Evolutionary conservation across 1,284 basidiomycete species (phyloP), one percentile per base, ranked within the genome.

Genomic region (Coriolopsis trogii): DNA sequence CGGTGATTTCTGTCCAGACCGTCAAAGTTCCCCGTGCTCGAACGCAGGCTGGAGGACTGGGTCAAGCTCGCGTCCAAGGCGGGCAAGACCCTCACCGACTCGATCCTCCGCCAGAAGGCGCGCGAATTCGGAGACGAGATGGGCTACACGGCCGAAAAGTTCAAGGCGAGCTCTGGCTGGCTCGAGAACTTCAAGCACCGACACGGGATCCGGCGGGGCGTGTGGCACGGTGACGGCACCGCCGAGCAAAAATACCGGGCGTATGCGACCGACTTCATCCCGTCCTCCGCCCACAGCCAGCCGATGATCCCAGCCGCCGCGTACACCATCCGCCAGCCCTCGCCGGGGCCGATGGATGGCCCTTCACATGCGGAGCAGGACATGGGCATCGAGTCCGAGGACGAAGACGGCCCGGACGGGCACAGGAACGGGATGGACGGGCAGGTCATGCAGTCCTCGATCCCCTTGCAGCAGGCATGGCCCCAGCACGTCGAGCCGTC

Each of bases 151-250:
- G 78, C 85, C 43, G 86, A 89, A 54, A 82, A 84, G 66, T 95
- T 95, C 81, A 95, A 94, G 71, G 93, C 91, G 21, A 91, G 87
- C 59, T 84, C 87, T 16, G 91, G 92, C 4, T 95, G 93, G 93
- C 79, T 95, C 49, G 92, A 95, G 64, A 93, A 92, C 68, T 95
- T 94, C 77, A 94, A 94, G 70, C 80, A 85, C 60, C 84, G 93
- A 33, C 81, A 87, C 62, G 81, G 81, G 46, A 89, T 93, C 53
- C 77, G 80, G 28, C 81, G 81, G 24, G 87, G 87, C 0, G 74
- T 80, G 18, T 89, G 81, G 78, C 67, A 72, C 21, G 79, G 79
- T 25, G 30, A 43, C 24, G 58, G 55, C 15, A 29, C 20, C 10
- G n/a, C 16, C 9, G 51, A 45, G 6, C 25, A 25, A 21, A 58